Base-by-base conservation (phyloP, 106 monocot genomes). In the Acorus gramineus region DNA sequence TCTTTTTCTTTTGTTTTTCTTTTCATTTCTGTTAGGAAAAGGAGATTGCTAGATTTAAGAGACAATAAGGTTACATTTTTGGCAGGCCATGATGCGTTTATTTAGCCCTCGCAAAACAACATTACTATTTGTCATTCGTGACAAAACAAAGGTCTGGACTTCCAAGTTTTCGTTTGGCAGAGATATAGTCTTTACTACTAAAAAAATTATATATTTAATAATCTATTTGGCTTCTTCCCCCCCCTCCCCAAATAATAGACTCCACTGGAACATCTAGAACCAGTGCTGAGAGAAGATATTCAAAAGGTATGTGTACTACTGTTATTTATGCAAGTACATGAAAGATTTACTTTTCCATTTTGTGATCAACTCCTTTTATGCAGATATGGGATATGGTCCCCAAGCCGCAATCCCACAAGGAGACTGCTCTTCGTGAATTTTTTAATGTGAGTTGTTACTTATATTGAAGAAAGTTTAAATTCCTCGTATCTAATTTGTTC, bases 31-130 rank as follows among this genome's bases (percentile, higher is more conserved):
- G 8, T 28, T 46, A 5, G 28, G 1, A 28, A 28, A 28, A 28
- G 28, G 28, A 28, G 28, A 28, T 28, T 28, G 28, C 28, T 28
- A 28, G 28, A 28, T 28, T 28, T 28, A 28, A 1, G 28, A 28
- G 28, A 28, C 28, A 28, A 28, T 28, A 28, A 28, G 28, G 28
- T 28, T 28, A 28, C 28, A n/a, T 42, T 13, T 60, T 52, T 6
- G 67, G 52, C 57, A 85, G 85, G 81, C 76, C 54, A 85, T 85
- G 85, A 78, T 81, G 78, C 85, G 78, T 8, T 71, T 85, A n/a
- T 85, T 85, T 53, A 81, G 71, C 62, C 81, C 78, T 57, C 81
- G 81, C 28, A 85, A 82, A 56, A 81, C 85, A 53, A 85, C 78
- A 9, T 69, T 85, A 45, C 61, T 85, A 3, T 78, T 85, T 85